Base-by-base conservation (phyloP, 2,329 filamentous ascomycete species). In the Calonectria pseudoreteaudii region DNA sequence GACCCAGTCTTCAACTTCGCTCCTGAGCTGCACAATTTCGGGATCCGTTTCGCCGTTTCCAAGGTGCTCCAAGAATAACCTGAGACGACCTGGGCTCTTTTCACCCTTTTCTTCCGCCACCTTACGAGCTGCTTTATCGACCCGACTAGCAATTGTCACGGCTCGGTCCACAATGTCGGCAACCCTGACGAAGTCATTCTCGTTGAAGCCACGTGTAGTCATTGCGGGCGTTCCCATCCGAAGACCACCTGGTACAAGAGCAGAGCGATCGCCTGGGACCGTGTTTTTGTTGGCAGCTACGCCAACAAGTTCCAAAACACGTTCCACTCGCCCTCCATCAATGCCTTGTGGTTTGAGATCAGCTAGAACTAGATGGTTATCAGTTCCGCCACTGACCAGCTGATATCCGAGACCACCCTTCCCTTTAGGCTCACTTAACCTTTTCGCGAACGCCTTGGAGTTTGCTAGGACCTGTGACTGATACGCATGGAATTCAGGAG, bases 221-320 rank as follows among this genome's bases (percentile, higher is more conserved):
- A 99, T 99, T 79, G 97, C 97, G 0, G 97, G 97, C 0, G 96
- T 97, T 70, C 97, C 97, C 87, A 99, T 96, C 78, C 97, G 93
- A 77, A 99, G 90, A 76, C 97, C 97, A 78, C 96, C 96, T 18
- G 97, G 97, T 77, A 96, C 95, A 82, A 99, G 91, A 1, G 97
- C 97, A 0, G 95, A 98, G 83, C 93, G 95, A 86, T 99, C 97
- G 53, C 96, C 97, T 1, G 97, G 97, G 0, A 98, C 96, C 10
- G 97, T 98, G 88, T 99, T 99, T 91, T 99, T 99, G 90, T 99
- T 99, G 83, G 94, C 94, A n/a, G 97, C 97, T 67, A 98, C 96
- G 80, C 96, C 96, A 78, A 97, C 95, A 60, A 98, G 91, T 84
- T 98, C 96, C 30, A 98, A 90, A 20, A 98, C 93, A 60, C 95